These are phyloP conservation scores for Termitomyces sp. DNA, from an alignment of 768 basidiomycete species.

Conservation along the genomic window DNA sequence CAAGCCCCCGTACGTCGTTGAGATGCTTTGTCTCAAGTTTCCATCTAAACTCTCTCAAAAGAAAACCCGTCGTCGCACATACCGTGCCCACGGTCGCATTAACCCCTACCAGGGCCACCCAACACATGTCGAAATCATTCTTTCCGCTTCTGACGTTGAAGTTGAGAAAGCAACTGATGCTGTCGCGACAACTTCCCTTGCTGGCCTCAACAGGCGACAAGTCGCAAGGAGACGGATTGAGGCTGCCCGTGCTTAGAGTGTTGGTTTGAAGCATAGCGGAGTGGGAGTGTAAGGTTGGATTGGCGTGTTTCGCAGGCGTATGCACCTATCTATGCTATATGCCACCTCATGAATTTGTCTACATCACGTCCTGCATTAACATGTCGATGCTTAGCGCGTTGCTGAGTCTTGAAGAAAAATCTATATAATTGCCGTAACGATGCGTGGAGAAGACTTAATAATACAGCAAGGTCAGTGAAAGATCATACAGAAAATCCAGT, in stretches of 20 bases:
- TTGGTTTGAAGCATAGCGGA: not conserved
- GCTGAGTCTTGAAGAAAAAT: not conserved
- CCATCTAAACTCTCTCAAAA: slow-evolving; percentile 21
- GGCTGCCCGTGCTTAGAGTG: slow-evolving; percentile 55
- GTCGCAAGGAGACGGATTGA: slow-evolving; percentile 84
- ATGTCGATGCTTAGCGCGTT: not conserved
- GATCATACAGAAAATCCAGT: not conserved
- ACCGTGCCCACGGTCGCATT: slow-evolving; percentile 96
- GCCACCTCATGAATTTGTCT: slow-evolving; percentile 13
- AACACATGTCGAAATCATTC: slow-evolving; percentile 93
- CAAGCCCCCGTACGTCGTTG: slow-evolving; percentile 86
- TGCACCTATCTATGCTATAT: slow-evolving; percentile 20
- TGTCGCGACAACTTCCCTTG: slow-evolving; percentile 42
- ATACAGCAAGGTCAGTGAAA: not conserved
- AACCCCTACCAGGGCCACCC: slow-evolving; percentile 99
- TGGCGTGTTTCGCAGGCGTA: slow-evolving; percentile 14
- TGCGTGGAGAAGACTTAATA: not conserved
- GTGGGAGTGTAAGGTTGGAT: slow-evolving; percentile 8
- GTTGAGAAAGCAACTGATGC: slow-evolving; percentile 93
- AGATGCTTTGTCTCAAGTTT: not conserved
- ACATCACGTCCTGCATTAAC: slow-evolving; percentile 5
- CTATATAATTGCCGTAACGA: too few relatives aligned
- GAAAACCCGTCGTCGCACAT: slow-evolving; percentile 99
- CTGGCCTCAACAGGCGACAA: slow-evolving; percentile 80
- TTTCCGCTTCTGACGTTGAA: slow-evolving; percentile 69